These are phyloP conservation scores for Raphanus sativus DNA, from an alignment of 345 rosid genomes.

Conservation along the genomic window DNA sequence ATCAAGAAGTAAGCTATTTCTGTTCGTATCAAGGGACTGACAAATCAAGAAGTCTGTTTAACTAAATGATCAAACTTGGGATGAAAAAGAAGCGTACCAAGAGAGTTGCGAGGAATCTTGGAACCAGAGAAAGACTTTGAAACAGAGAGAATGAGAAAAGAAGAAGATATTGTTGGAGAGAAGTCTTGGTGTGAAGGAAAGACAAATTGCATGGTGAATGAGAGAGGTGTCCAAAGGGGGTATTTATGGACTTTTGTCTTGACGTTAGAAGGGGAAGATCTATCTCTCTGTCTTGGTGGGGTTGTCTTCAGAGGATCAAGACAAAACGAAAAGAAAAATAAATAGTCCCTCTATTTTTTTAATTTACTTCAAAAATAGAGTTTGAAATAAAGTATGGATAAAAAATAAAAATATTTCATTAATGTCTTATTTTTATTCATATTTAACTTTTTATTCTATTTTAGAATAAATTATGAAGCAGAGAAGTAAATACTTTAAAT, in stretches of 20 bases:
- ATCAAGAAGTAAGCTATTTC: neutral
- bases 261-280: slow-evolving; percentile 11
- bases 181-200: slow-evolving; percentile 33
- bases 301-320: slow-evolving; percentile 15
- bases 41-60: slow-evolving; percentile 14
- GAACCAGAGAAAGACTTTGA: neutral
- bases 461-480: too few species aligned
- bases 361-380: too few species aligned
- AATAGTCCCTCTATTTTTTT: neutral
- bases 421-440: too few species aligned
- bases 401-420: too few species aligned
- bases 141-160: neutral
- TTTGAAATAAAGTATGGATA: too few species aligned
- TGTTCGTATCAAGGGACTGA: neutral
- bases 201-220: slow-evolving; percentile 33
- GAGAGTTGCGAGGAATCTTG: slow-evolving; percentile 17
- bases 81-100: slow-evolving; percentile 22
- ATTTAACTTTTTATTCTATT: too few species aligned
- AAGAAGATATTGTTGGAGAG: slow-evolving; percentile 7
- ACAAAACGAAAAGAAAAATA: neutral
- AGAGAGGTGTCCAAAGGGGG: slow-evolving; percentile 17
- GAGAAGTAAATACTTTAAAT: neutral
- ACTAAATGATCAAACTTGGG: slow-evolving; percentile 2
- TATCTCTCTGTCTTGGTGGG: slow-evolving; percentile 23
- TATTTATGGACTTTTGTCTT: slow-evolving; percentile 37